Evolutionary conservation across 371 early-diverging fungal genomes (phyloP).

Genomic region (Mortierella sp.): DNA sequence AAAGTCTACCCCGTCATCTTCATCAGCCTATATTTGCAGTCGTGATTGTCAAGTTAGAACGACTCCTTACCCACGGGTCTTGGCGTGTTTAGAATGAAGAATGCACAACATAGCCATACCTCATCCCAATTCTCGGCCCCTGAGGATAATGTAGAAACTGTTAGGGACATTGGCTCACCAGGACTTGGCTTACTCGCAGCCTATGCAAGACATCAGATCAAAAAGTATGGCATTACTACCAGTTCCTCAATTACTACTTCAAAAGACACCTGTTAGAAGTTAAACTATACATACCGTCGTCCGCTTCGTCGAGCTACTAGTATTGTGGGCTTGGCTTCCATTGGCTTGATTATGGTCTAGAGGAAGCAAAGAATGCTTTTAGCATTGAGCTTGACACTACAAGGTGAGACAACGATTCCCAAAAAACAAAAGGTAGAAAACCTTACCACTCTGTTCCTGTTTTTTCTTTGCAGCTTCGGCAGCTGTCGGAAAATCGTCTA

Average conservation of each 20-base stretch:
- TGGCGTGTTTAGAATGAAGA: not conserved
- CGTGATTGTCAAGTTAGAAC: not conserved
- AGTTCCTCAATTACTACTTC: too few species aligned
- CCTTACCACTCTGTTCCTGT: slow-evolving; percentile 39
- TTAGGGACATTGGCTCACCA: slow-evolving; percentile 47
- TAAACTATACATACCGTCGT: slow-evolving; percentile 12
- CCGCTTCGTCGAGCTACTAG: slow-evolving; percentile 6
- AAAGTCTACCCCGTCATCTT: slow-evolving; percentile 44
- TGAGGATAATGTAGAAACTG: slow-evolving; percentile 35
- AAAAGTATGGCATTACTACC: too few species aligned
- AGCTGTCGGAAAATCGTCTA: slow-evolving; percentile 49
- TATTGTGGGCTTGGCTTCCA: slow-evolving; percentile 11
- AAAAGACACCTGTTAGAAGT: too few species aligned
- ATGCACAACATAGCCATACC: slow-evolving; percentile 7
- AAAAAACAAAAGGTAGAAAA: not conserved
- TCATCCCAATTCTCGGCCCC: slow-evolving; percentile 53
- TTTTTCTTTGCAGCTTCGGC: slow-evolving; percentile 48
- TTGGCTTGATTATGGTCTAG: slow-evolving; percentile 22
- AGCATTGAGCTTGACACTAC: not conserved
- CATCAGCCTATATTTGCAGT: slow-evolving; percentile 18
- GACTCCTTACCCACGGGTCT: not conserved
- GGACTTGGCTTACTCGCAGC: slow-evolving; percentile 6
- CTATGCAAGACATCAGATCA: slow-evolving; percentile 1
- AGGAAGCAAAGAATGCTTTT: not conserved
- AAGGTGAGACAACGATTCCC: too few species aligned